A percentile compares a stretch with the other conserved stretches of the same genome.
These are phyloP conservation scores for Xylariaceae sp. DNA, from an alignment of 2,329 filamentous ascomycete genomes.

Conservation along the genomic window DNA sequence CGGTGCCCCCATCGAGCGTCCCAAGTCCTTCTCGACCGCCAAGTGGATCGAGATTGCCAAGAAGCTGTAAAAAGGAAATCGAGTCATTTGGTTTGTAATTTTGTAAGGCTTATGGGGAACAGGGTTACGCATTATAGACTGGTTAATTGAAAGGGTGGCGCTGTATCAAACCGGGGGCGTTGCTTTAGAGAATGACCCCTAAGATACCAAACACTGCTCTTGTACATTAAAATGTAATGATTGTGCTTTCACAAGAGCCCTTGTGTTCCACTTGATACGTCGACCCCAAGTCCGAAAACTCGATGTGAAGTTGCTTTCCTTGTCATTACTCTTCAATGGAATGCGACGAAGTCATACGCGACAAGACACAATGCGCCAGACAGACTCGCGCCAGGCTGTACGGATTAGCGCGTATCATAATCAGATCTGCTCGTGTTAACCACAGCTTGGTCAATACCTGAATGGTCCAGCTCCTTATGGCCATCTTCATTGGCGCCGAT, in stretches of 20 bases:
- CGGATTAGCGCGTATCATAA: too few species aligned
- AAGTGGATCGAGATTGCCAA: constrained; percentile 93
- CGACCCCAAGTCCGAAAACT: too few species aligned
- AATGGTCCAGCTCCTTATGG: too few species aligned
- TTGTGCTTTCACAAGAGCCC: constrained; percentile 23
- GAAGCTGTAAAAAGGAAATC: constrained; percentile 67
- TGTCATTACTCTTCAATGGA: neutral
- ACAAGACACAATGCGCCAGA: too few species aligned
- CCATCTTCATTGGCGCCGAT: too few species aligned
- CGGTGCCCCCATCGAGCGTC: constrained; percentile 94
- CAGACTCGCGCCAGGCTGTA: too few species aligned
- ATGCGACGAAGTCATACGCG: too few species aligned
- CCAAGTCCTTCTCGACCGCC: constrained; percentile 98
- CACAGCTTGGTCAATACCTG: too few species aligned
- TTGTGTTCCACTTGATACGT: neutral
- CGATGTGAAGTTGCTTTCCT: neutral
- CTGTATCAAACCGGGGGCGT: constrained; percentile 27
- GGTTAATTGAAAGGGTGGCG: constrained; percentile 26
- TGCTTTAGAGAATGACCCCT: constrained; percentile 29
- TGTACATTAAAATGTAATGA: constrained; percentile 34
- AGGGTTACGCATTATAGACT: constrained; percentile 33
- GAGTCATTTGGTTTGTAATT: constrained; percentile 17
- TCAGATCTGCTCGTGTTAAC: too few species aligned
- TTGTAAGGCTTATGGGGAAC: constrained; percentile 23
- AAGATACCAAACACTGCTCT: constrained; percentile 34